These are phyloP conservation scores for Fusarium sp. DNA, from an alignment of 2,329 filamentous ascomycete species.

Conservation along the genomic window DNA sequence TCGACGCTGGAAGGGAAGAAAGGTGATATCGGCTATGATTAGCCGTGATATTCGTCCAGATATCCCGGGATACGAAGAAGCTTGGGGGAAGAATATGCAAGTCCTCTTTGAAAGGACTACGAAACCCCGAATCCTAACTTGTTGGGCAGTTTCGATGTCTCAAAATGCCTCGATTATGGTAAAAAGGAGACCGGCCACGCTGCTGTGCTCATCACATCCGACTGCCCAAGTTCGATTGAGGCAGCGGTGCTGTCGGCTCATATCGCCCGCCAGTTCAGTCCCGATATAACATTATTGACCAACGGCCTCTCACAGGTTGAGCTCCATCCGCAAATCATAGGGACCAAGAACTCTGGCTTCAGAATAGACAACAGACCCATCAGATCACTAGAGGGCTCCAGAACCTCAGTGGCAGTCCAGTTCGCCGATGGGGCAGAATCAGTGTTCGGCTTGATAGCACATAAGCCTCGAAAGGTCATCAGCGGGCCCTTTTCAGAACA, in stretches of 20 bases:
- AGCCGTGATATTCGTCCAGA: neutral
- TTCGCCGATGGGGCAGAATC: neutral
- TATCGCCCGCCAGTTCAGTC: neutral
- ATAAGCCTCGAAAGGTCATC: fast-evolving
- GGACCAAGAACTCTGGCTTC: fast-evolving
- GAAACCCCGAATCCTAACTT: fast-evolving
- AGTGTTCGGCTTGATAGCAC: neutral
- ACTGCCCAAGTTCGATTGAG: neutral
- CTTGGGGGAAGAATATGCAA: neutral
- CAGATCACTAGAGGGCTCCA: fast-evolving
- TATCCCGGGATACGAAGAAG: neutral
- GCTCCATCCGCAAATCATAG: neutral
- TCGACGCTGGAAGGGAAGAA: neutral
- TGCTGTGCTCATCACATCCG: neutral
- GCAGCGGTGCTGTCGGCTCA: neutral
- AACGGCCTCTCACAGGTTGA: neutral
- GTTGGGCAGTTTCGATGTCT: neutral
- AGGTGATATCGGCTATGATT: neutral
- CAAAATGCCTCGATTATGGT: neutral
- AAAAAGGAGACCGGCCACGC: fast-evolving
- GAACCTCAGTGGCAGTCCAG: neutral
- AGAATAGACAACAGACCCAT: neutral
- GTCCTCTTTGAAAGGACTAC: neutral
- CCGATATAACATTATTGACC: neutral
- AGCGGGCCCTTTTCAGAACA: neutral